Evolutionary conservation across 2,329 filamentous ascomycete species (phyloP).

Genomic region (Neonectria magnoliae): DNA sequence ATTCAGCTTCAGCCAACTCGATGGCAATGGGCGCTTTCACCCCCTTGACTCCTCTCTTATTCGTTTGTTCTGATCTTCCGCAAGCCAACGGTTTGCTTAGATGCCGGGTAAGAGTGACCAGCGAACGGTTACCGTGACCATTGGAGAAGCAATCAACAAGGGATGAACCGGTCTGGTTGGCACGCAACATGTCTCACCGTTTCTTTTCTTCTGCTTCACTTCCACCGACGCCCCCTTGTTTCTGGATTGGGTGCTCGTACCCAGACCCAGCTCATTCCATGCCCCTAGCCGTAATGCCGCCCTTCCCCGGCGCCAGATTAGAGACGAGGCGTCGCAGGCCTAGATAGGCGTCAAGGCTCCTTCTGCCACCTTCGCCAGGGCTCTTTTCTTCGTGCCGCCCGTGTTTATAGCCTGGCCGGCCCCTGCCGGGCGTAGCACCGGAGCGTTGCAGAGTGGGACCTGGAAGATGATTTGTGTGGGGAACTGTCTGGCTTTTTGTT

Average conservation of each 20-base stretch:
- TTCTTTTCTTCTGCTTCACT: slow-evolving; percentile 12
- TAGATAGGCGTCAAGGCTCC: slow-evolving; percentile 12
- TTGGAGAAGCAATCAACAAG: slow-evolving; percentile 8
- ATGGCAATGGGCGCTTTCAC: slow-evolving; percentile 24
- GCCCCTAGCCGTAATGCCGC: slow-evolving; percentile 16
- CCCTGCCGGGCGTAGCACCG: slow-evolving; percentile 21
- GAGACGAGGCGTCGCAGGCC: slow-evolving; percentile 6
- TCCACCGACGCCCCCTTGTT: slow-evolving; percentile 18
- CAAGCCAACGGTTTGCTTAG: neutral
- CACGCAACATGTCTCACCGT: slow-evolving; percentile 25
- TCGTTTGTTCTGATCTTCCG: neutral
- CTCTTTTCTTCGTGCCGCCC: slow-evolving; percentile 5
- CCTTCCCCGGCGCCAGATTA: slow-evolving; percentile 29
- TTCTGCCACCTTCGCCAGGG: slow-evolving; percentile 10
- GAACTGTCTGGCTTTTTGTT: slow-evolving; percentile 12
- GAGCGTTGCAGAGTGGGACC: slow-evolving; percentile 18
- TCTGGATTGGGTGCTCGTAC: slow-evolving; percentile 3
- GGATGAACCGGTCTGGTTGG: slow-evolving; percentile 13
- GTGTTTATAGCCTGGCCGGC: slow-evolving; percentile 10
- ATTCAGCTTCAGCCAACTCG: slow-evolving; percentile 16
- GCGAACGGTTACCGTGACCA: slow-evolving; percentile 1
- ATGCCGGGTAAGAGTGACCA: neutral
- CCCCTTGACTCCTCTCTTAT: slow-evolving; percentile 5
- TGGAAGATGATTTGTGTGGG: slow-evolving; percentile 32
- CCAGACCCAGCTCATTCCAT: slow-evolving; percentile 16